Conservation (phyloP, 139 green algal species). For the Chlamydomonas sphaeroides region DNA sequence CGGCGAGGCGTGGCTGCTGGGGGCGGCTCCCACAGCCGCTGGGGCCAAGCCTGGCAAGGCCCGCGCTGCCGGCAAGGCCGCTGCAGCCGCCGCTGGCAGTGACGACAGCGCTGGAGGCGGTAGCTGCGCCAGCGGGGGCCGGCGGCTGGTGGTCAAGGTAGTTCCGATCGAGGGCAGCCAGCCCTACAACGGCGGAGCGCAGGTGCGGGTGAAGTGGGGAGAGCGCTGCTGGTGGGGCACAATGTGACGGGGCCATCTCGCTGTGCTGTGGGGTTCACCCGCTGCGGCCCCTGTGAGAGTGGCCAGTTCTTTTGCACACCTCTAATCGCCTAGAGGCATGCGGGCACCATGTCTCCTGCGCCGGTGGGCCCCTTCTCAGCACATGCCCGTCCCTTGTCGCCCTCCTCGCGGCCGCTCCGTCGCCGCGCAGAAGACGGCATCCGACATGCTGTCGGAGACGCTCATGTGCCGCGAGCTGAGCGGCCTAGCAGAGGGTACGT, state of each 20-base stretch:
- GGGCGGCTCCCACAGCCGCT: no score
- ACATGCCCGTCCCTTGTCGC: no score
- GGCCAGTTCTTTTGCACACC: no score
- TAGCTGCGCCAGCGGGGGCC: not conserved
- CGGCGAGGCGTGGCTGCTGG: slow-evolving; percentile 76
- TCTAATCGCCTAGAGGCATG: no score
- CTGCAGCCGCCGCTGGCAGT: not conserved
- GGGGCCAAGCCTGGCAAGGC: not conserved
- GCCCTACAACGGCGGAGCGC: slow-evolving; percentile 81
- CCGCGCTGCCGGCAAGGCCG: not conserved
- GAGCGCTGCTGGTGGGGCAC: no score
- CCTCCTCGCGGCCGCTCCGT: no score
- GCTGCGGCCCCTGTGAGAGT: no score
- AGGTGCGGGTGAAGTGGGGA: no score
- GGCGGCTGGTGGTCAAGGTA: slow-evolving; percentile 84
- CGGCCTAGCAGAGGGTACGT: slow-evolving; percentile 49
- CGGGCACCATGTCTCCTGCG: no score
- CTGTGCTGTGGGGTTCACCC: no score
- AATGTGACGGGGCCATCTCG: no score
- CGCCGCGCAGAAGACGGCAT: slow-evolving; percentile 63
- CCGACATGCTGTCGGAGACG: slow-evolving; percentile 83
- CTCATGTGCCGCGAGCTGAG: slow-evolving; percentile 77
- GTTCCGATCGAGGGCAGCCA: slow-evolving; percentile 91
- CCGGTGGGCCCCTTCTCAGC: no score
- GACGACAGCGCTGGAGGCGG: not conserved